These are phyloP conservation scores for Penicillium brevicompactum DNA, from an alignment of 2,329 filamentous ascomycete species.

Conservation along the genomic window DNA sequence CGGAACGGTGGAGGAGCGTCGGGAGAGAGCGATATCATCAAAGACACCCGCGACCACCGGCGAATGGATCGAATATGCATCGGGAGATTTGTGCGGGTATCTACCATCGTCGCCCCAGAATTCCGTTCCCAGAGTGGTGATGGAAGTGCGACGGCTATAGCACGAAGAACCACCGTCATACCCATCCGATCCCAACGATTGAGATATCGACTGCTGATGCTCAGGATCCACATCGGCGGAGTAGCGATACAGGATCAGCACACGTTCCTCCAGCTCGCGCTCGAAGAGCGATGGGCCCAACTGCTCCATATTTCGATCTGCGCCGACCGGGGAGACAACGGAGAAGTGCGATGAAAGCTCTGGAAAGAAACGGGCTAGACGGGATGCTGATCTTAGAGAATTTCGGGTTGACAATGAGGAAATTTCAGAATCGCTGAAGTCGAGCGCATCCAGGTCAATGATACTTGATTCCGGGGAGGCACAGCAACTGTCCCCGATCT, in stretches of 20 bases:
- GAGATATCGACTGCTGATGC: not conserved
- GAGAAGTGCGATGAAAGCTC: constrained; percentile 32
- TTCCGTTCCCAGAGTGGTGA: constrained; percentile 36
- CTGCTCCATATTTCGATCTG: constrained; percentile 10
- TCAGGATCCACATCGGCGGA: constrained; percentile 1
- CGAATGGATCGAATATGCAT: constrained; percentile 29
- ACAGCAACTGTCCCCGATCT: constrained; percentile 1
- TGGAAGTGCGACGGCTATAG: constrained; percentile 38
- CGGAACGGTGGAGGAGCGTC: not conserved
- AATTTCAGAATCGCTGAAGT: constrained; percentile 25
- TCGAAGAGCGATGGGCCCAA: constrained; percentile 9
- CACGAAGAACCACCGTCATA: constrained; percentile 37
- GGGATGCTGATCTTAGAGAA: constrained; percentile 16
- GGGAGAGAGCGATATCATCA: constrained; percentile 28
- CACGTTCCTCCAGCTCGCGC: constrained; percentile 19
- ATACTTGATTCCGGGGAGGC: constrained; percentile 17
- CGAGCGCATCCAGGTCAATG: constrained; percentile 15
- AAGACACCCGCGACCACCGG: constrained; percentile 34
- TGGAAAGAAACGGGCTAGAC: constrained; percentile 32
- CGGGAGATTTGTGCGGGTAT: constrained; percentile 17
- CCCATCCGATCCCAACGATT: constrained; percentile 28
- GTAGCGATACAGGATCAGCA: constrained; percentile 17
- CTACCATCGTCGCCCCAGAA: constrained; percentile 12
- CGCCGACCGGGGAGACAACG: constrained; percentile 26
- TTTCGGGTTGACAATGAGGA: constrained; percentile 28